Percentiles rank a stretch among this genome's conserved stretches.
Conservation (phyloP, 2,329 filamentous ascomycete species). For the Sporothrix protearum region DNA sequence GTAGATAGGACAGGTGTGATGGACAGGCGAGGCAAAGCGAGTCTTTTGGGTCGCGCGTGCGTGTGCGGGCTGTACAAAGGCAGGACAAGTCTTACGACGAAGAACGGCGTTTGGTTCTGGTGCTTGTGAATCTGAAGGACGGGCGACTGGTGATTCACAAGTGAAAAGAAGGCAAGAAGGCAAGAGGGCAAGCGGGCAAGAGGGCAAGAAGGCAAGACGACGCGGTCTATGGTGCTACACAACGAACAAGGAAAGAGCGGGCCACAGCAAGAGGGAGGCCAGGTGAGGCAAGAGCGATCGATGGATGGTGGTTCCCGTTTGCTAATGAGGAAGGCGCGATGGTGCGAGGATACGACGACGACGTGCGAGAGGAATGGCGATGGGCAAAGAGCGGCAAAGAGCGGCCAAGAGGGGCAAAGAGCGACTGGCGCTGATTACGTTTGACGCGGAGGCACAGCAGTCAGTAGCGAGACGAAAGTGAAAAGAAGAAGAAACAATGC, state of each 20-base stretch:
- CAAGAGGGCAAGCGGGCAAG: background rate
- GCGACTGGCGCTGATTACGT: slow-evolving; percentile 5
- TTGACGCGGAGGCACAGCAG: background rate
- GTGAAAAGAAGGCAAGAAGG: background rate
- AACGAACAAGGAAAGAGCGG: background rate
- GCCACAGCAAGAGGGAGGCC: background rate
- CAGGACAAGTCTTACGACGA: background rate
- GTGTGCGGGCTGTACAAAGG: background rate
- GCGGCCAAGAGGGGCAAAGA: no score
- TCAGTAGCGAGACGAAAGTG: background rate
- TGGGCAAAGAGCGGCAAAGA: background rate
- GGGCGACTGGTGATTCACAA: background rate
- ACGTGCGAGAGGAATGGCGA: background rate
- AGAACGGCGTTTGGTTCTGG: background rate
- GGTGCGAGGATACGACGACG: background rate
- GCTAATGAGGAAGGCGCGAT: slow-evolving; percentile 12
- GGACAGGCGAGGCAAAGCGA: background rate
- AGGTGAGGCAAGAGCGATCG: slow-evolving; percentile 3
- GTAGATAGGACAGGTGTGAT: background rate
- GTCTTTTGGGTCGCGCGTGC: no score
- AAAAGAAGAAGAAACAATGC: background rate
- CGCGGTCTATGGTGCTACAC: background rate
- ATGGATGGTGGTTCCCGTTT: background rate
- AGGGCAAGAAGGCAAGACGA: background rate
- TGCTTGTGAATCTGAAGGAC: background rate